Base-by-base conservation (phyloP, 192 early-diverging fungal species). In the Coemansia furcata region DNA sequence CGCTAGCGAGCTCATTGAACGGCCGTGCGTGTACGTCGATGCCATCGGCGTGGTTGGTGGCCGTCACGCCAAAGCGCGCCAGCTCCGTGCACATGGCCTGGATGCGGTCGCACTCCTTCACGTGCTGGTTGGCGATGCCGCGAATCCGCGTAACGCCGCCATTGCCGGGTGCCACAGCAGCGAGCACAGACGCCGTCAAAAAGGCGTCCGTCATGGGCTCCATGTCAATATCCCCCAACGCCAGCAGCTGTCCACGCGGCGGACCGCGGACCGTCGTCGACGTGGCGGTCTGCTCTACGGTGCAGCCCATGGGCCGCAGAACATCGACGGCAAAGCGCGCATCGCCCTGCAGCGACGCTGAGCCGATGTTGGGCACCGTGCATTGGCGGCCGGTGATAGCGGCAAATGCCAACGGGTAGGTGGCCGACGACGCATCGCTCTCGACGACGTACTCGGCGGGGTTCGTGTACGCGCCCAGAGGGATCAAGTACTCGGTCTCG, bases 141-240 rank as follows among this genome's bases (percentile, higher is more conserved):
- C 86, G 89, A 69, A 99, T 99, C 47, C 88, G 83, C 47, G 97
- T 96, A 3, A 88, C 82, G 37, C 86, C 84, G 35, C 87, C 87
- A 17, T 67, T 66, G 17, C 72, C 83, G 0, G 84, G 66, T 1
- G 97, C 94, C 8, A 94, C 93, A 7, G 96, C 95, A 11, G 96
- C 95, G 15, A 99, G 83, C 33, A 92, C 95, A 1, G 92, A 87
- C 0, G 96, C 95, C 0, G 97, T 99, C 68, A 99, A 84, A 85
- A 99, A 99, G 11, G 97, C 97, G 70, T 99, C 97, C 0, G 97
- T 99, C 96, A 99, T 97, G 17, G 92, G 91, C 82, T 97, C 95
- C 97, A 99, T 99, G 74, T 99, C 93, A 63, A 99, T 90, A 32
- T 83, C 68, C 10, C 87, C 73, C 17, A 99, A 72, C 33, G 95